Conservation (phyloP, 352 stramenopile genomes). For the Stephanocyclus meneghinianus region DNA sequence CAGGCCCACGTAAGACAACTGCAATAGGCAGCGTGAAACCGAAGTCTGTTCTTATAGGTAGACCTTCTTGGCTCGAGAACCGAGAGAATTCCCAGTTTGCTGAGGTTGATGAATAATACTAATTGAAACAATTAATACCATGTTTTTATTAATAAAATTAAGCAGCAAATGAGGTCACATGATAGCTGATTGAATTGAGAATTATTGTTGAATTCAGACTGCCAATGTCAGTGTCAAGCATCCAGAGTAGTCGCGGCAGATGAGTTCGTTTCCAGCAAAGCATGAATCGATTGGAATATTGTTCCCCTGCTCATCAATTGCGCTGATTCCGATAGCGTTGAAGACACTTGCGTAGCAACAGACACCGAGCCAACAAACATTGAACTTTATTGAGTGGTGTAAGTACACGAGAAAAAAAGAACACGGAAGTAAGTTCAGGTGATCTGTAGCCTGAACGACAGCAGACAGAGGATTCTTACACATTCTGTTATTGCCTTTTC, state of each 20-base stretch:
- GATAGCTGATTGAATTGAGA: background rate
- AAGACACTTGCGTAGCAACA: slow-evolving; percentile 1
- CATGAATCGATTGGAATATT: background rate
- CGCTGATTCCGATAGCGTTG: background rate
- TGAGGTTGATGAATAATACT: slow-evolving; percentile 41
- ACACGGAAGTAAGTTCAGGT: no score
- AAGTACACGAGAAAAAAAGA: no score
- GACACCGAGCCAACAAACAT: background rate
- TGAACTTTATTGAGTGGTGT: no score
- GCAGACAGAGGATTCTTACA: background rate
- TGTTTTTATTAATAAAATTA: background rate
- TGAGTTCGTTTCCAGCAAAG: background rate
- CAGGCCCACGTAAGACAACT: slow-evolving; percentile 8
- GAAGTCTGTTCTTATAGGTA: slow-evolving; percentile 48
- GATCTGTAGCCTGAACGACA: background rate
- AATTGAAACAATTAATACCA: background rate
- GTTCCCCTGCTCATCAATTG: background rate
- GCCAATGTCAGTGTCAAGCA: slow-evolving; percentile 3
- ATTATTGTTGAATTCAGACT: no score
- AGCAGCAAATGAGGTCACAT: background rate
- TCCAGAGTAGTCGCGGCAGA: slow-evolving; percentile 2
- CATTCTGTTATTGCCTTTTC: background rate
- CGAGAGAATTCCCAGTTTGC: slow-evolving; percentile 31
- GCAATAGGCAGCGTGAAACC: slow-evolving; percentile 20
- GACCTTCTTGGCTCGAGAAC: slow-evolving; percentile 38